Base-by-base conservation (phyloP, 2,329 filamentous ascomycete species). In the Colletotrichum euphorbiae region DNA sequence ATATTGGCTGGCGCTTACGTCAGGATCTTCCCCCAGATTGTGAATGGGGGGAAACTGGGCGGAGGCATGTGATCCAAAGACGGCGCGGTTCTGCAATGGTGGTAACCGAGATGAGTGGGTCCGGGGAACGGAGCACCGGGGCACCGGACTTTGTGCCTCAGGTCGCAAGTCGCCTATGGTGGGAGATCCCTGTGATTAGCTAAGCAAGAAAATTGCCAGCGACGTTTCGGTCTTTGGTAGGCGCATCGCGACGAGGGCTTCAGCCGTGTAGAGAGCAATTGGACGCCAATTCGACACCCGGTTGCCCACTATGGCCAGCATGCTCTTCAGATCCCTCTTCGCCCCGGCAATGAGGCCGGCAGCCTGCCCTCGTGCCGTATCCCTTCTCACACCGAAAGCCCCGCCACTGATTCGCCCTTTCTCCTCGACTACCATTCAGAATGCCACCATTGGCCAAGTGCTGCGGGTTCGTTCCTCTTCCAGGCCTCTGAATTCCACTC, bases 371-470 rank as follows among this genome's bases (percentile, higher is more conserved):
- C 59, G 69, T 2, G 68, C 64, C 24, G 40, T 42, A 70, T 72
- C 67, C 40, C 73, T 40, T 48, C 58, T 62, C 36, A 67, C 31
- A 51, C 67, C 56, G 50, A 70, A 64, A 11, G 46, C 71, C 40
- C 56, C 64, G 38, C 63, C 64, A 65, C 50, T 74, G 17, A 66
- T 75, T n/a, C 81, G 83, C 65, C 73, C 81, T 70, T 90, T 91
- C 80, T 85, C 86, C n/a, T 85, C 84, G 40, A 88, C 90, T 0
- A 81, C 87, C 0, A 75, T 82, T 33, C 82, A 81, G 64, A 80
- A 82, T 72, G 88, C 91, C 62, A 94, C 91, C 8, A 85, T 92
- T 73, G 93, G 91, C 81, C 91, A 94, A 79, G 89, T 93, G 67
- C 84, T 91, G 17, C 86, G 87, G 70, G 83, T 84, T 77, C 69